Evolutionary conservation across 805 yeast genomes (phyloP), one percentile per base, ranked within the genome.

Genomic region (Nakazawaea holstii): DNA sequence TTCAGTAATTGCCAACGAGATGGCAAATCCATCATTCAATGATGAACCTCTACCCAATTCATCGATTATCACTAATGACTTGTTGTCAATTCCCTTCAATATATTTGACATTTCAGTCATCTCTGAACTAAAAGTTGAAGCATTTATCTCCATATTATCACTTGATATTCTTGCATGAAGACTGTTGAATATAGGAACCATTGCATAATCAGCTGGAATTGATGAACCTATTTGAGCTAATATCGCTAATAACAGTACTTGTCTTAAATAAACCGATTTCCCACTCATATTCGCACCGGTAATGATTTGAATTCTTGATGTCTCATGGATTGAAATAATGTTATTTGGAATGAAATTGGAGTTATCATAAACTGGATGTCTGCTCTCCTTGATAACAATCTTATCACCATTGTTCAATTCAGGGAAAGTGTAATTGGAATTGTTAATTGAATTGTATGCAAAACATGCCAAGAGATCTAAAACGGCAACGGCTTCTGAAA

Each of bases 221-320:
- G 66, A 76, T 8, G 77, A 71, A 0, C 87, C 87, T 28, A 79
- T 72, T 55, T 82, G 87, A 0, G 80, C 75, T 72, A 81, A 65
- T 6, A 80, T 68, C 2, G 66, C 64, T 8, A 76, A 52, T 6
- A 77, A 53, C 0, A 80, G 78, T 7, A 76, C 65, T 52, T 78
- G 82, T 43, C 73, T 72, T 36, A 80, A 68, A 50, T 76, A 77
- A 5, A 79, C 74, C 0, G 84, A 79, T 54, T 80, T 80, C 2
- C 85, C 86, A 42, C 83, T 80, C 82, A 77, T 77, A 51, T 80
- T 80, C 3, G 80, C 76, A 1, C 85, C 84, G 0, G 84, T 79
- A 5, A 80, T 67, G 1, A 80, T 67, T 47, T 74, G 77, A 8
- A 76, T 55, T 28, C 71, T 53, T 2, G 78, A 72, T 7, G 65